phyloP scores from a whole-genome alignment of 257 asterid species.

The Gynochthodes officinalis region DNA sequence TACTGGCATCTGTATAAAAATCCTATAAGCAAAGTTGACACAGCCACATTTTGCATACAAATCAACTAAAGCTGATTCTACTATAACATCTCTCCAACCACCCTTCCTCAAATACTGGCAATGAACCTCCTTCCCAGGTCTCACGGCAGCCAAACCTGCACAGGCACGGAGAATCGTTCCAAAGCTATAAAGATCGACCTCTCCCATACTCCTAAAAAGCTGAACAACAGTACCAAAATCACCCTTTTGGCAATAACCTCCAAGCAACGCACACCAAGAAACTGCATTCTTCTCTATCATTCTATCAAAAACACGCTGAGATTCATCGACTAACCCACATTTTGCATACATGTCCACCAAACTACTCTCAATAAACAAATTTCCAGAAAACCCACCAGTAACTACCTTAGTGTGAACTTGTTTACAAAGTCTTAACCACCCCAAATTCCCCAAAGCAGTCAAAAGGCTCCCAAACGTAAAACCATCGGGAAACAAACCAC shows the following conservation, averaged over 20 bases:
- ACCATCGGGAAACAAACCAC: conserved; percentile 48
- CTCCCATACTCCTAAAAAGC: conserved; percentile 51
- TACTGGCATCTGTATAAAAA: conserved; percentile 57
- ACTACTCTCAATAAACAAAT: conserved; percentile 60
- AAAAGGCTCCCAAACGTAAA: conserved; percentile 74
- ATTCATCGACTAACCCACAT: conserved; percentile 54
- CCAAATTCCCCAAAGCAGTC: conserved; percentile 75
- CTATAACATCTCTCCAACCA: conserved; percentile 75
- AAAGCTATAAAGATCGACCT: conserved; percentile 60
- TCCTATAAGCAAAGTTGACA: conserved; percentile 53
- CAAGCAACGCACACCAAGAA: conserved; percentile 86
- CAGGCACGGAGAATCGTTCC: conserved; percentile 84
- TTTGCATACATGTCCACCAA: conserved; percentile 81
- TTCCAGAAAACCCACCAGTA: conserved; percentile 45
- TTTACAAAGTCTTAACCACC: conserved; percentile 62
- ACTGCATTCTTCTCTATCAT: conserved; percentile 67
- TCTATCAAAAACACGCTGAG: conserved; percentile 61
- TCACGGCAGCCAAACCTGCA: conserved; percentile 71
- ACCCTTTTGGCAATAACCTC: conserved; percentile 73
- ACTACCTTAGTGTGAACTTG: conserved; percentile 56
- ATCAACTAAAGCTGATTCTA: conserved; percentile 90
- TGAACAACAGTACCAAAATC: conserved; percentile 52
- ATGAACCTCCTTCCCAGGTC: conserved; percentile 79
- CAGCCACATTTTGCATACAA: conserved; percentile 85
- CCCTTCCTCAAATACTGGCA: conserved; percentile 85